phyloP scores from a whole-genome alignment of 2,329 filamentous ascomycete species.

The Pseudohalonectria lignicola region DNA sequence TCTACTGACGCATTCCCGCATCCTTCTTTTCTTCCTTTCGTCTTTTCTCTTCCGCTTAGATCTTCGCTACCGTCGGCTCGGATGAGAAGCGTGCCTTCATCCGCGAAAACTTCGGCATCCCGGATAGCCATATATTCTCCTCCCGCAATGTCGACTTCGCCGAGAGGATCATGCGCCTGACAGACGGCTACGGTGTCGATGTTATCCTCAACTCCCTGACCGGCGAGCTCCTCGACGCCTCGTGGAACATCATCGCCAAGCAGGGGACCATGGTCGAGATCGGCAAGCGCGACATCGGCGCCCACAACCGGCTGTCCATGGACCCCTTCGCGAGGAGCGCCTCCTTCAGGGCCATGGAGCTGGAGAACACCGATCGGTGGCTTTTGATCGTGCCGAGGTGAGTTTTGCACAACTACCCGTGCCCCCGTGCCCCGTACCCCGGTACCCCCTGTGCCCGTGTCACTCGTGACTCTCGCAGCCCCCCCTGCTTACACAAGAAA shows the following conservation, averaged over 20 bases:
- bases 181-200: conserved; percentile 17
- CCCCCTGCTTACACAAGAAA: no score
- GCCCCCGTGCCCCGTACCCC: background rate
- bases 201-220: no score
- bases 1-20: no score
- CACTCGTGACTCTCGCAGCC: no score
- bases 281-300: conserved; percentile 9
- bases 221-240: conserved; percentile 18
- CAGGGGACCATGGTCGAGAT: conserved; percentile 20
- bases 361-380: conserved; percentile 16
- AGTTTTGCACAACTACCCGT: no score
- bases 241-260: conserved; percentile 15
- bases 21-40: no score
- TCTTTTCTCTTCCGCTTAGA: no score
- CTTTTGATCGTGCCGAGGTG: conserved; percentile 5
- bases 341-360: no score
- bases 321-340: no score
- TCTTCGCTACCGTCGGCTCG: conserved; percentile 20
- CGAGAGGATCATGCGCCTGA: conserved; percentile 12
- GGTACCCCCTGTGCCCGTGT: background rate
- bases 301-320: conserved; percentile 20
- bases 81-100: conserved; percentile 19
- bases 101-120: conserved; percentile 10
- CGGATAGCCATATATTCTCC: conserved; percentile 19
- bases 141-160: conserved; percentile 10